Evolutionary conservation across 2,329 filamentous ascomycete genomes (phyloP), one percentile per base, ranked within the genome.

Genomic region (Xylariaceae sp.): DNA sequence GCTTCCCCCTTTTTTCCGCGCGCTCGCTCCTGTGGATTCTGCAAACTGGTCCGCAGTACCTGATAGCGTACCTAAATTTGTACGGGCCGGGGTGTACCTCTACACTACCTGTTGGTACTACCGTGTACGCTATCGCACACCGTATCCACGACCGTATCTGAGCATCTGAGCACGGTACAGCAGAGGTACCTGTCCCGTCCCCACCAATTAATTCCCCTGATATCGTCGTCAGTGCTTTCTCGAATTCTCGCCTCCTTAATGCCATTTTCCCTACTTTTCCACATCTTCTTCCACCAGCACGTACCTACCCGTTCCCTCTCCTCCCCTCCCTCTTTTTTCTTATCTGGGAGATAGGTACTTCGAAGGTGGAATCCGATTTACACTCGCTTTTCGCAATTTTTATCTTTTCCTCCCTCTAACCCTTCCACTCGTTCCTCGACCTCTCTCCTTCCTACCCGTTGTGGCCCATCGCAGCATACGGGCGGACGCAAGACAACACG

Each of bases 261-360:
- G 64, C 60, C 65, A 65, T 66, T 68, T 68, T 70, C 68, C 66
- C 68, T 66, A 69, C 68, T 69, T 65, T 67, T 60, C 64, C 64
- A 65, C 68, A 62, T 62, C 59, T 64, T 64, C 61, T 64, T 63
- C 23, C 58, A 52, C 56, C 37, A 55, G 55, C 60, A 60, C 47
- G 53, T 55, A 58, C 58, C 60, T 58, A 53, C 54, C 50, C 42
- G 13, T n/a, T 45, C 37, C 67, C 51, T 64, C 59, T 51, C 59
- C 57, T 45, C 61, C 63, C 58, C 63, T 62, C 64, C 63, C 58
- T 61, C 63, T 61, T 62, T 67, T 61, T 62, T 58, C 55, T 59
- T 64, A 61, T 55, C 55, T 56, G 45, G 39, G 23, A n/a, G 17
- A 50, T 50, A 50, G 48, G 42, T 55, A 42, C 53, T 59, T 58